A percentile compares a stretch with the other conserved stretches of the same genome.
phyloP scores from a whole-genome alignment of 768 basidiomycete species.

The Naganishia friedmannii region DNA sequence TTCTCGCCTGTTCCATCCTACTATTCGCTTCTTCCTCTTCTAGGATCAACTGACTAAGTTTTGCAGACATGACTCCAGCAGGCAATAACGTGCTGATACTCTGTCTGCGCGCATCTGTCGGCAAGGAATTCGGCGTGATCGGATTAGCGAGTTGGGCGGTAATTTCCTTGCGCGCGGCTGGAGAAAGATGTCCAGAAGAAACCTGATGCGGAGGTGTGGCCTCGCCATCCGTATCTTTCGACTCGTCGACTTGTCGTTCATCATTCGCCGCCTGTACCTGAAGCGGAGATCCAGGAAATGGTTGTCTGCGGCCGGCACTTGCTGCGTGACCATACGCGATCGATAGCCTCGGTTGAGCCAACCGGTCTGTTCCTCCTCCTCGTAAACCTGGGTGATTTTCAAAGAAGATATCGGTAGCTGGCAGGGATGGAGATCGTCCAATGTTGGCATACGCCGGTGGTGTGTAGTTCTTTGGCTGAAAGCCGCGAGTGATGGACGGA shows the following conservation, averaged over 20 bases:
- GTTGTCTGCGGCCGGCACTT: not conserved
- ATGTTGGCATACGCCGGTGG: constrained; percentile 13
- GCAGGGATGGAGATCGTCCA: constrained; percentile 12
- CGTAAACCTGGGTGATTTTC: not conserved
- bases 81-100: constrained; percentile 20
- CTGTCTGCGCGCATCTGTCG: constrained; percentile 8
- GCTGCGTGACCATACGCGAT: constrained; percentile 18
- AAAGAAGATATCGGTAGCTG: not conserved
- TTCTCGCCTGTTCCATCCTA: constrained; percentile 2
- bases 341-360: not conserved
- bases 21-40: constrained; percentile 15
- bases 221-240: not conserved
- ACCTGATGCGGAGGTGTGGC: not conserved
- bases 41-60: constrained; percentile 9
- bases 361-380: not conserved
- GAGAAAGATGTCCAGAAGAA: constrained; percentile 13
- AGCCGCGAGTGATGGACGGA: constrained; percentile 31
- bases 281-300: not conserved
- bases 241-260: not conserved
- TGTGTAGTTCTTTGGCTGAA: constrained; percentile 21
- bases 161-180: constrained; percentile 18
- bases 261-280: not conserved
- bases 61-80: constrained; percentile 17
- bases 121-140: constrained; percentile 15
- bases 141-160: constrained; percentile 17